Evolutionary conservation across 2,329 filamentous ascomycete genomes (phyloP), one percentile per base, ranked within the genome.

Genomic region (Tympanopsis confertula): DNA sequence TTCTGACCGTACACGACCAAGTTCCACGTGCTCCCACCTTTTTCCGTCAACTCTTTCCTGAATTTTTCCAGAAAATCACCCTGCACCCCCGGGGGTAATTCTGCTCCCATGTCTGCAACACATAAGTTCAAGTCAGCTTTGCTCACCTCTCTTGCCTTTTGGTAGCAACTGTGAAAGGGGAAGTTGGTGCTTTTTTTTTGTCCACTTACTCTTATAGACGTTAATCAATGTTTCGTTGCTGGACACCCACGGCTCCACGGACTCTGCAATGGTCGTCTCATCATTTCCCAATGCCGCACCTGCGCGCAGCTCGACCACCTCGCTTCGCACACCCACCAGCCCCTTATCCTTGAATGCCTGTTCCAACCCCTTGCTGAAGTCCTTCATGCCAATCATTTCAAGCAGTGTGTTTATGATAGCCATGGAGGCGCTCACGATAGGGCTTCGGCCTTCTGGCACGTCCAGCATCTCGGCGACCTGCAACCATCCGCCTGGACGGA

Each of bases 401-500:
- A 44, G 35, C 38, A 44, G 13, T 2, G 37, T 19, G 10, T 36
- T 32, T 5, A 40, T 22, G 4, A 44, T 14, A 4, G 29, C 19
- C 5, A 44, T 17, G 32, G 37, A 29, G 24, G 39, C 42, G 13
- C 36, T 26, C 4, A 39, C 12, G 2, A 41, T 24, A 10, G 39
- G 35, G 5, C 30, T 32, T 12, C 41, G 35, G 3, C 18, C 13
- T 10, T 24, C 33, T 2, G 17, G 14, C 12, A 18, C 35, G 1
- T 37, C 15, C 12, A 38, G 30, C 14, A 41, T 19, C n/a, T 41
- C 38, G 33, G 39, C 36, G 3, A 40, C 24, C 29, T 45, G 44
- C 15, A 44, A 24, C 42, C 44, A 45, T 12, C 42, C 44, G 1
- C 39, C 36, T n/a, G 41, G 41, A 4, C 35, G 41, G 17, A 45